Percentiles rank a stretch among this genome's conserved stretches.
Evolutionary conservation across 371 early-diverging fungal species (phyloP).

Genomic region (Mortierella sp.): DNA sequence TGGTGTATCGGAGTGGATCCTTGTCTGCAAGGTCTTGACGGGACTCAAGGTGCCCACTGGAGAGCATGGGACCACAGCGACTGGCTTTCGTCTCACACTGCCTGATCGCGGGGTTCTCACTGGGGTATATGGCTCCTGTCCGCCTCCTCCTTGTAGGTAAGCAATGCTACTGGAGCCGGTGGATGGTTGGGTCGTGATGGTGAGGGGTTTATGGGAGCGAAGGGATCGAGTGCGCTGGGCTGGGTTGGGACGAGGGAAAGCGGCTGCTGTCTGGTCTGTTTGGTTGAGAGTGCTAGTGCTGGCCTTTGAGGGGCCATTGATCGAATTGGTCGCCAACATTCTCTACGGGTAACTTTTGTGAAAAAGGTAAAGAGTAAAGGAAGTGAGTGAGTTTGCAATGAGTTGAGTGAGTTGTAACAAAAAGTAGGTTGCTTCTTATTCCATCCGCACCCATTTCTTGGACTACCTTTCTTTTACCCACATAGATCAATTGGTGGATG

Average conservation of each 20-base stretch:
- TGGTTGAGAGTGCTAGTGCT: neutral
- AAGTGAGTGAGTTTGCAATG: no score
- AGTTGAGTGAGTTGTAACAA: no score
- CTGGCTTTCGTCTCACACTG: neutral
- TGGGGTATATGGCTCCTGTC: neutral
- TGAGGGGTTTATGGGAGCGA: neutral
- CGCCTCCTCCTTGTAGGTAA: neutral
- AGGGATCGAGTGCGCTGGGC: neutral
- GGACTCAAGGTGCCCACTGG: neutral
- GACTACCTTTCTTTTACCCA: no score
- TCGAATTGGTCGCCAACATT: neutral
- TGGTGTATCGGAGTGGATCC: neutral
- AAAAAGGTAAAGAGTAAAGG: neutral
- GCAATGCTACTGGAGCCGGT: neutral
- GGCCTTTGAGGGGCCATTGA: neutral
- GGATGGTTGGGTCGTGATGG: neutral
- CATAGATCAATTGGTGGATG: no score
- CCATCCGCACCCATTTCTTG: no score
- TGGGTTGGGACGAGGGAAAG: neutral
- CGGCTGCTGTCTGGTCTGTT: neutral
- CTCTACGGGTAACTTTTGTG: neutral
- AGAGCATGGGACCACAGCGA: neutral
- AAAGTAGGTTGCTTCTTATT: no score
- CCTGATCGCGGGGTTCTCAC: neutral
- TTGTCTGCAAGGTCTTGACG: neutral